Conservation (phyloP, 2,329 filamentous ascomycete genomes). For the Pseudodiploospora longispora region DNA sequence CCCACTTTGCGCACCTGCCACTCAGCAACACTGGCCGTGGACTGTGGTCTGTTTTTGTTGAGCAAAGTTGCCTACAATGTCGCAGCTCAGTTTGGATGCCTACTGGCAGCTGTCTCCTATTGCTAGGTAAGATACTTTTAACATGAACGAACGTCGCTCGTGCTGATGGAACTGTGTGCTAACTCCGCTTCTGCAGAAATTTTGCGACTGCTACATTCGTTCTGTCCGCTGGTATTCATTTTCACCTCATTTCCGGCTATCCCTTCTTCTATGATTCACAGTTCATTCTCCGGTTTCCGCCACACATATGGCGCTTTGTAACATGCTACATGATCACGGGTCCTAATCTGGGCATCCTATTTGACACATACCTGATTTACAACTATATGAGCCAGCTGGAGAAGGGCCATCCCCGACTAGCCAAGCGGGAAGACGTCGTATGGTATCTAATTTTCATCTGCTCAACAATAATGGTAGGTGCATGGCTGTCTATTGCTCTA, state of each 20-base stretch:
- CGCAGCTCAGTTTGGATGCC: conserved; percentile 21
- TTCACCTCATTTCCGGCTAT: conserved; percentile 41
- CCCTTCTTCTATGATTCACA: conserved; percentile 45
- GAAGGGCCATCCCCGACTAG: conserved; percentile 61
- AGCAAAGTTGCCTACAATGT: conserved; percentile 26
- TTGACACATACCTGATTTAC: conserved; percentile 71
- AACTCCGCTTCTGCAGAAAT: conserved; percentile 43
- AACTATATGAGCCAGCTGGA: conserved; percentile 71
- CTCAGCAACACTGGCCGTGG: conserved; percentile 1
- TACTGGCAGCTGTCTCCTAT: conserved; percentile 34
- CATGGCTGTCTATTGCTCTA: conserved; percentile 6
- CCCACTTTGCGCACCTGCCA: background rate
- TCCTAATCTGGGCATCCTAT: conserved; percentile 42
- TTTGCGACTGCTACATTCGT: conserved; percentile 54
- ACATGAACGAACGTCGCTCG: too few species aligned
- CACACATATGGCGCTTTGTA: conserved; percentile 35
- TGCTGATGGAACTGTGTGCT: background rate
- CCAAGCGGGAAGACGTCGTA: conserved; percentile 68
- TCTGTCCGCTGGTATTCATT: conserved; percentile 52
- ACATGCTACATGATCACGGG: conserved; percentile 35
- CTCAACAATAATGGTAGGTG: conserved; percentile 68
- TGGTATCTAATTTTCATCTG: conserved; percentile 72
- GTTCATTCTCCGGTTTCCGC: conserved; percentile 43
- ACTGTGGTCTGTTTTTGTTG: conserved; percentile 7
- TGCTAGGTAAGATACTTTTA: conserved; percentile 27